A percentile compares a stretch with the other conserved stretches of the same genome.
phyloP scores from a whole-genome alignment of 768 basidiomycete species.

The Cubamyces sp. region DNA sequence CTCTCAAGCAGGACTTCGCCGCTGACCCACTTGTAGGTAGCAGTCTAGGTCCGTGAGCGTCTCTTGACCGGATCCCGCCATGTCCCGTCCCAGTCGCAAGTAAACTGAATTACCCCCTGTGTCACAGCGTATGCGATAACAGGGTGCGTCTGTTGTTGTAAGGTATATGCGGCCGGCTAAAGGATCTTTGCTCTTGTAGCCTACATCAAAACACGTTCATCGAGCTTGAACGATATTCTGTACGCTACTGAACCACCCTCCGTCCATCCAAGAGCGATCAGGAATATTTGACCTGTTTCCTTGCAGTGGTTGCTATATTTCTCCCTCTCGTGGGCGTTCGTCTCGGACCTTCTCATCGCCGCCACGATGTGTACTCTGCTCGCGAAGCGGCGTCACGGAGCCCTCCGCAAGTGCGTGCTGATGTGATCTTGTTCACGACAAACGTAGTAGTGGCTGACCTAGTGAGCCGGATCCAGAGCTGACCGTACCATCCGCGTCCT shows the following conservation, averaged over 20 bases:
- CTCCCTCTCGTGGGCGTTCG: background rate
- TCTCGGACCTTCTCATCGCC: slow-evolving; percentile 31
- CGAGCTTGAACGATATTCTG: background rate
- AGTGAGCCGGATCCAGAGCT: slow-evolving; percentile 7
- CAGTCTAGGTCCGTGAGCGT: background rate
- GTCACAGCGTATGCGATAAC: background rate
- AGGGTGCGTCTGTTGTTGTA: too few relatives aligned
- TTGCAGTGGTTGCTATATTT: too few relatives aligned
- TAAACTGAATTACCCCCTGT: background rate
- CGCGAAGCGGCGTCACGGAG: slow-evolving; percentile 11
- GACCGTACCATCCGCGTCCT: slow-evolving; percentile 26
- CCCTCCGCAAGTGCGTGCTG: slow-evolving; percentile 13
- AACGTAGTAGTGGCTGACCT: background rate
- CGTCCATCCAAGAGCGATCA: too few relatives aligned
- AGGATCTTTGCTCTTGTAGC: background rate
- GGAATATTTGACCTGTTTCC: too few relatives aligned
- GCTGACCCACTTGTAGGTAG: background rate
- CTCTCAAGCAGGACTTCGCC: background rate
- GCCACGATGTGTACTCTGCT: slow-evolving; percentile 28
- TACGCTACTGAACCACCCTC: too few relatives aligned
- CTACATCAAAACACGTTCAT: background rate
- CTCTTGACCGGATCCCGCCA: too few relatives aligned
- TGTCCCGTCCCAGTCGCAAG: too few relatives aligned
- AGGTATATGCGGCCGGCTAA: background rate
- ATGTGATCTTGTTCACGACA: background rate